Evolutionary conservation across 352 stramenopile genomes (phyloP).

Genomic region (Nothophytophthora sp.): DNA sequence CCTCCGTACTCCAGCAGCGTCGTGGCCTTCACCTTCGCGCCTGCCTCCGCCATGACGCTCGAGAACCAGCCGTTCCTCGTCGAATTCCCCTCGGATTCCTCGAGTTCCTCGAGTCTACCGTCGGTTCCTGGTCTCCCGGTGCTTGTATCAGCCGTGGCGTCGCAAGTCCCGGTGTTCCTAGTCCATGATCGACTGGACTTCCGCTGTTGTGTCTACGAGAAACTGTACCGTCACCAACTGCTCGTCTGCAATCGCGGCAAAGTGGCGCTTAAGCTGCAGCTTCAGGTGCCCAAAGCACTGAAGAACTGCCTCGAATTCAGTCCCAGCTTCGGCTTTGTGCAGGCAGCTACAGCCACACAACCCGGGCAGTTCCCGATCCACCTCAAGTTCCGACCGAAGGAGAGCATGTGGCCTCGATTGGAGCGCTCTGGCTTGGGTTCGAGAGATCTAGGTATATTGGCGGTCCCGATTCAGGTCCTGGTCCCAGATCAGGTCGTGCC

Average conservation of each 20-base stretch:
- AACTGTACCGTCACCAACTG: slow-evolving; percentile 86
- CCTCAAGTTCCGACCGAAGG: slow-evolving; percentile 62
- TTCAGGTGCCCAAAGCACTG: slow-evolving; percentile 71
- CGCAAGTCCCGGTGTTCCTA: slow-evolving; percentile 52
- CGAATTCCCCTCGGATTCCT: slow-evolving; percentile 28
- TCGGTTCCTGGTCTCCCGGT: slow-evolving; percentile 13
- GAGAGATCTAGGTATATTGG: slow-evolving; percentile 32
- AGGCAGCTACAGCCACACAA: slow-evolving; percentile 30
- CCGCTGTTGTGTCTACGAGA: slow-evolving; percentile 82
- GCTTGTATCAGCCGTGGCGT: slow-evolving; percentile 18
- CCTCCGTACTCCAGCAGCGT: slow-evolving; percentile 42
- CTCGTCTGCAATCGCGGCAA: slow-evolving; percentile 87
- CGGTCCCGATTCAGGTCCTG: slow-evolving; percentile 48
- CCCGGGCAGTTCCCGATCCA: slow-evolving; percentile 62
- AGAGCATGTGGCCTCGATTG: slow-evolving; percentile 44
- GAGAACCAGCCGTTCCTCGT: slow-evolving; percentile 34
- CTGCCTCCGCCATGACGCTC: slow-evolving; percentile 36
- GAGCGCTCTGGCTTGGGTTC: slow-evolving; percentile 49
- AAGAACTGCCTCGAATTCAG: slow-evolving; percentile 72
- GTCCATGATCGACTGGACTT: slow-evolving; percentile 57
- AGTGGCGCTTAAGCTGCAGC: slow-evolving; percentile 81
- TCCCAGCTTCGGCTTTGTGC: slow-evolving; percentile 87
- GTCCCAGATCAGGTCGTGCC: slow-evolving; percentile 62
- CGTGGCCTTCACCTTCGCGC: slow-evolving; percentile 65
- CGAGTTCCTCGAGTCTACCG: slow-evolving; percentile 12